Conservation (phyloP, 441 rosid species). For the Populus hybrid region DNA sequence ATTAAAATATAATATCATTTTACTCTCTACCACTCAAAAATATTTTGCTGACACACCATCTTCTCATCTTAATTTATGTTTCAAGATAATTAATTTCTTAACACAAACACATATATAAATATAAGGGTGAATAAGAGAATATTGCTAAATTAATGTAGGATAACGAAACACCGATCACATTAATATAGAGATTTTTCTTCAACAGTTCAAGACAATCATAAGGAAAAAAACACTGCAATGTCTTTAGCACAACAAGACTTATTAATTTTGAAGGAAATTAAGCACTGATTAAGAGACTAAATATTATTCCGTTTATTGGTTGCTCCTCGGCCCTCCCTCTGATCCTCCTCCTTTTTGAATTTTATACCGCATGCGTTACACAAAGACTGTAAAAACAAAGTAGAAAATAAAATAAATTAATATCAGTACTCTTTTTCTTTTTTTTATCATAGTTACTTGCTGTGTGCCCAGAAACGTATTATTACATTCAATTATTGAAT, state of each 20-base stretch:
- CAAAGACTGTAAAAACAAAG: constrained; percentile 25
- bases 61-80: background rate
- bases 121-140: background rate
- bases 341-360: constrained; percentile 30
- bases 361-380: constrained; percentile 50
- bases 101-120: background rate
- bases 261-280: background rate
- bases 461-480: background rate
- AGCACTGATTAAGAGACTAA: background rate
- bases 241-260: background rate
- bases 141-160: background rate
- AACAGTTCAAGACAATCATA: background rate
- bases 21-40: background rate
- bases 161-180: background rate
- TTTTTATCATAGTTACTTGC: too few relatives aligned
- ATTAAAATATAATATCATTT: too few relatives aligned
- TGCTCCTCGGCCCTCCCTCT: constrained; percentile 16
- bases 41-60: background rate
- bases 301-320: background rate
- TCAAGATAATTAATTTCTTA: too few relatives aligned
- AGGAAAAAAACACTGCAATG: too few relatives aligned
- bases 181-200: background rate
- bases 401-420: background rate
- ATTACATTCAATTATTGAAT: background rate
- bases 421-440: too few relatives aligned